Conservation (phyloP, 2,329 filamentous ascomycete species). For the Periconia sp. region DNA sequence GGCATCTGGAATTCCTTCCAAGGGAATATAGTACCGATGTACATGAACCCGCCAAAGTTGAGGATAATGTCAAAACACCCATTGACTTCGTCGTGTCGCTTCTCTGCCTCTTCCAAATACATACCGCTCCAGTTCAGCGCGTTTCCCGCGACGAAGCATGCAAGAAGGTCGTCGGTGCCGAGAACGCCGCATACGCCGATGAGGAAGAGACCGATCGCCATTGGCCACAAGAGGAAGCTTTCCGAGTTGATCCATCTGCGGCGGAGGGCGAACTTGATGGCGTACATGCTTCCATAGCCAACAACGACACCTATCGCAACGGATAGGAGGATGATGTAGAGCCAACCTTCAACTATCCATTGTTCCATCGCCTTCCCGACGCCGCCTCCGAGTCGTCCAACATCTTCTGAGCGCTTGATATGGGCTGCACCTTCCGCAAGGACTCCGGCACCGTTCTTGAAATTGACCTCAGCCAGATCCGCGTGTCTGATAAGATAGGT, state of each 20-base stretch:
- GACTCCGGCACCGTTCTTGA: slow-evolving; percentile 53
- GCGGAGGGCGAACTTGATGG: slow-evolving; percentile 82
- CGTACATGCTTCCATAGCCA: slow-evolving; percentile 77
- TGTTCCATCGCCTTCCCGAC: slow-evolving; percentile 64
- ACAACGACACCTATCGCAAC: slow-evolving; percentile 74
- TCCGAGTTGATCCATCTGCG: slow-evolving; percentile 81
- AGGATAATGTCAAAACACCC: slow-evolving; percentile 94
- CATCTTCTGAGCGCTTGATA: slow-evolving; percentile 34
- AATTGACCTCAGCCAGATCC: slow-evolving; percentile 56
- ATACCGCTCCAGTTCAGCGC: slow-evolving; percentile 73
- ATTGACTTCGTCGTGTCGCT: slow-evolving; percentile 82
- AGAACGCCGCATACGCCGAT: slow-evolving; percentile 84
- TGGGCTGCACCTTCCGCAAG: too few species aligned
- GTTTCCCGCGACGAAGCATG: slow-evolving; percentile 82
- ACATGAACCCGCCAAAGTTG: slow-evolving; percentile 85
- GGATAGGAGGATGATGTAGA: slow-evolving; percentile 79
- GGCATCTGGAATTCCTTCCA: slow-evolving; percentile 69
- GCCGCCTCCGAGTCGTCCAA: slow-evolving; percentile 57
- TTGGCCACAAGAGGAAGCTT: slow-evolving; percentile 84
- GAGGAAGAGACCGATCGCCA: slow-evolving; percentile 83
- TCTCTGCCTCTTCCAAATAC: slow-evolving; percentile 59
- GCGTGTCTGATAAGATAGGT: slow-evolving; percentile 81
- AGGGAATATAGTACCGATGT: slow-evolving; percentile 81
- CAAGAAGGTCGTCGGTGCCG: slow-evolving; percentile 85
- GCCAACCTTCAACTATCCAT: slow-evolving; percentile 86